phyloP scores from a whole-genome alignment of 768 basidiomycete species.

The Dioszegia hungarica region DNA sequence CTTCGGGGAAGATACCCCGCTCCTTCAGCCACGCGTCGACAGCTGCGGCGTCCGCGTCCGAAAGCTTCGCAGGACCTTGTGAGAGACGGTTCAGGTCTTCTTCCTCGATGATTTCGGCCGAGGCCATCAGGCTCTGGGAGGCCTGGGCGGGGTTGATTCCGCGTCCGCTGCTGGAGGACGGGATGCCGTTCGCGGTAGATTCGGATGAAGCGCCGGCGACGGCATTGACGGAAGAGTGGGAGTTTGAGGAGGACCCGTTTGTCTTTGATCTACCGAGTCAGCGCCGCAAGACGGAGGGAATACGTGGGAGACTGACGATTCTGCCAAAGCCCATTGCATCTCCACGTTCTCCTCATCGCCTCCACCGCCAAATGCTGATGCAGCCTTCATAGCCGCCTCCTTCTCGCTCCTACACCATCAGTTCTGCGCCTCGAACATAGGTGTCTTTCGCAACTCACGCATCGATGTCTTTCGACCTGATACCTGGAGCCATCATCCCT shows the following conservation, averaged over 20 bases:
- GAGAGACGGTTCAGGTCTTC: constrained; percentile 29
- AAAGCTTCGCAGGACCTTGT: neutral
- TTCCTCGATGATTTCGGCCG: constrained; percentile 32
- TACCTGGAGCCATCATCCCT: constrained; percentile 17
- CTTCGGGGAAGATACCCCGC: constrained; percentile 45
- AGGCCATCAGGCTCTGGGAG: constrained; percentile 23
- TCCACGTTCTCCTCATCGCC: constrained; percentile 10
- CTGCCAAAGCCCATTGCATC: constrained; percentile 29
- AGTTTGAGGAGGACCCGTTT: neutral
- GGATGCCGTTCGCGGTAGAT: neutral
- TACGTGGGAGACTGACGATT: constrained; percentile 22
- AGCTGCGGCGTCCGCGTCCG: neutral
- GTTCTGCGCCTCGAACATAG: neutral
- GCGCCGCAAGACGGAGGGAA: no score
- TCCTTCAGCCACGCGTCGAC: constrained; percentile 12
- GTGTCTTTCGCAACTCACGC: constrained; percentile 7
- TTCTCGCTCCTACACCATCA: constrained; percentile 17
- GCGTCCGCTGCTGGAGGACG: neutral
- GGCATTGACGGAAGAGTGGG: neutral
- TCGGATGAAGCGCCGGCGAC: neutral
- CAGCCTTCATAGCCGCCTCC: constrained; percentile 28
- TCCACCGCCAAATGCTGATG: constrained; percentile 33
- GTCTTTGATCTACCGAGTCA: neutral
- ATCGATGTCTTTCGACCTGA: constrained; percentile 17
- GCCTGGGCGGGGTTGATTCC: neutral